phyloP scores from a whole-genome alignment of 106 monocot genomes.

The Alisma plantagoaquatica region DNA sequence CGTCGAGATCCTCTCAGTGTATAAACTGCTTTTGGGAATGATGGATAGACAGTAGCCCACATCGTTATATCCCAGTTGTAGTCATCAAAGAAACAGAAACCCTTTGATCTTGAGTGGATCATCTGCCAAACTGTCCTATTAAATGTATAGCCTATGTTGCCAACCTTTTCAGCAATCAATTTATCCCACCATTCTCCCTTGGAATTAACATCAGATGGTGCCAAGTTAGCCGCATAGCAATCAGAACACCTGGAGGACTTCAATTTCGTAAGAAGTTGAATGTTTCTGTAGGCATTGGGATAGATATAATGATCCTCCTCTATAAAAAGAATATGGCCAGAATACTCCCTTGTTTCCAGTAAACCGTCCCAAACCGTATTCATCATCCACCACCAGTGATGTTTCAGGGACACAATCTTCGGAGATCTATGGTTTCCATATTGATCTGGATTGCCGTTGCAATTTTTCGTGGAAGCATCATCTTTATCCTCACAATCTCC shows the following conservation, averaged over 20 bases:
- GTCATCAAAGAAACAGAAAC: slow-evolving; percentile 86
- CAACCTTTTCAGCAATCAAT: slow-evolving; percentile 79
- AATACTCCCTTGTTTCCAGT: slow-evolving; percentile 40
- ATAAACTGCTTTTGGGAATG: slow-evolving; percentile 58
- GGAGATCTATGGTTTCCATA: slow-evolving; percentile 88
- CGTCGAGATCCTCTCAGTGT: slow-evolving; percentile 65
- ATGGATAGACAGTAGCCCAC: slow-evolving; percentile 92
- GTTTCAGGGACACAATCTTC: slow-evolving; percentile 85
- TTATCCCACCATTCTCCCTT: slow-evolving; percentile 67
- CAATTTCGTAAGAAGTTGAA: slow-evolving; percentile 51
- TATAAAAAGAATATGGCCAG: slow-evolving; percentile 81
- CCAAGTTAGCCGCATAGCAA: slow-evolving; percentile 80
- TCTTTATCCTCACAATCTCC: slow-evolving; percentile 71
- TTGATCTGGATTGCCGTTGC: slow-evolving; percentile 71
- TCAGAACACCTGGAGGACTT: slow-evolving; percentile 61
- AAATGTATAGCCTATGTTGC: slow-evolving; percentile 91
- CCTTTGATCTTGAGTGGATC: slow-evolving; percentile 75
- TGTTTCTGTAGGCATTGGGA: slow-evolving; percentile 82
- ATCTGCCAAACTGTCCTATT: slow-evolving; percentile 88
- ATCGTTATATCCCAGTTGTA: slow-evolving; percentile 99
- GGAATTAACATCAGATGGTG: slow-evolving; percentile 78
- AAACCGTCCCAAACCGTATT: slow-evolving; percentile 97
- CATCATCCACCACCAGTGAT: slow-evolving; percentile 99
- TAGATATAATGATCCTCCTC: slow-evolving; percentile 96
- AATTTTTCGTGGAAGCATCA: slow-evolving; percentile 30